Conservation (phyloP, 2,329 filamentous ascomycete species). For the Colletotrichum sp. region DNA sequence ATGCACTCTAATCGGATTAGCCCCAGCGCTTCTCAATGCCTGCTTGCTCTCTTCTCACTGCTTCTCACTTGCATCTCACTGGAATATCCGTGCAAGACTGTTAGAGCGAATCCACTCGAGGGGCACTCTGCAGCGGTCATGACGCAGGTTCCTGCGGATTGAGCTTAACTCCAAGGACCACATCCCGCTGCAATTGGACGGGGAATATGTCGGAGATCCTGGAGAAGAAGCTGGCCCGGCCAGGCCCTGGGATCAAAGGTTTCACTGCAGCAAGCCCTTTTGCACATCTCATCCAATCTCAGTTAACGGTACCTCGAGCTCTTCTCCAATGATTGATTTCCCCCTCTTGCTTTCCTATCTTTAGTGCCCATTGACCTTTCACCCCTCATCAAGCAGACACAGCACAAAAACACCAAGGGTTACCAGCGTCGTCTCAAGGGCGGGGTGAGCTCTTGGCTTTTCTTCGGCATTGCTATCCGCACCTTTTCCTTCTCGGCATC, state of each 20-base stretch:
- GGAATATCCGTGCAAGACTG: not conserved
- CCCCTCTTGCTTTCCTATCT: not conserved
- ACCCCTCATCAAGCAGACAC: not conserved
- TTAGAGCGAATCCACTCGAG: not conserved
- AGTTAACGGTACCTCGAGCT: not conserved
- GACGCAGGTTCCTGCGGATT: slow-evolving; percentile 18
- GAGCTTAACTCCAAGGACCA: slow-evolving; percentile 9
- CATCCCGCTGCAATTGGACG: slow-evolving; percentile 7
- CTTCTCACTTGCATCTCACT: not conserved
- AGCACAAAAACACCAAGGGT: not conserved
- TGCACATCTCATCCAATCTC: not conserved
- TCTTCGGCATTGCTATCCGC: slow-evolving; percentile 11
- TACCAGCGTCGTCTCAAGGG: not conserved
- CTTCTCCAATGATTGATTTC: not conserved
- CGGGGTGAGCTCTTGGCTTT: slow-evolving; percentile 1
- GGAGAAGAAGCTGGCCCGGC: slow-evolving; percentile 3
- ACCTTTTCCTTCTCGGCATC: not conserved
- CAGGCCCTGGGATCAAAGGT: not conserved
- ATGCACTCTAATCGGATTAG: not conserved
- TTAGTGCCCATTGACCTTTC: not conserved
- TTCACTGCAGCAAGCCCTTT: not conserved
- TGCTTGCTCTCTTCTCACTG: not conserved
- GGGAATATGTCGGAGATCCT: slow-evolving; percentile 14
- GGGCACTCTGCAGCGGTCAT: slow-evolving; percentile 3
- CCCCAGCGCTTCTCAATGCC: not conserved